phyloP scores from a whole-genome alignment of 176 grass and related monocot genomes.

The Phragmites australis region DNA sequence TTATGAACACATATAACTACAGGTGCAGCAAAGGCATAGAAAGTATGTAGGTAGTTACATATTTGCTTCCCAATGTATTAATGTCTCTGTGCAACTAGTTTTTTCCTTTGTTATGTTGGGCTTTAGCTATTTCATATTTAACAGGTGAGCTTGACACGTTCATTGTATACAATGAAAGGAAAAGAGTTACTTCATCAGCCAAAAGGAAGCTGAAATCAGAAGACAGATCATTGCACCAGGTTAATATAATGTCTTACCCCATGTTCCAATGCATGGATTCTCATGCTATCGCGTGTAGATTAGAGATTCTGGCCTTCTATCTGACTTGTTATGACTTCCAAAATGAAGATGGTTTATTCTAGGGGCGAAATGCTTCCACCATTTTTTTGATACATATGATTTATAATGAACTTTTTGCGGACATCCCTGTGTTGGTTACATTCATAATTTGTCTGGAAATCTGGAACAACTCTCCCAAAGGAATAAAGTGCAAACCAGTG shows the following conservation, averaged over 20 bases:
- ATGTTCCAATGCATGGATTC: neutral
- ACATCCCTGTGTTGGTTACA: neutral
- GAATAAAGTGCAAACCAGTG: neutral
- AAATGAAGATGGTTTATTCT: neutral
- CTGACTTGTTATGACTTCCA: slow-evolving; percentile 3
- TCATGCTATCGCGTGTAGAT: slow-evolving; percentile 2
- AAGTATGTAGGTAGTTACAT: slow-evolving; percentile 71
- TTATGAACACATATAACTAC: slow-evolving; percentile 69
- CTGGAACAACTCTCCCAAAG: neutral
- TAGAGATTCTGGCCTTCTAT: neutral
- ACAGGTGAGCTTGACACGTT: slow-evolving; percentile 82
- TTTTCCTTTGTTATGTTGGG: slow-evolving; percentile 7
- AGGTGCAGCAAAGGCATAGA: slow-evolving; percentile 71
- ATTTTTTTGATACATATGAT: neutral
- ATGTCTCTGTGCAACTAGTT: neutral
- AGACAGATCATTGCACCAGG: slow-evolving; percentile 89
- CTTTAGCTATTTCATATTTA: slow-evolving; percentile 34
- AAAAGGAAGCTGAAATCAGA: slow-evolving; percentile 93
- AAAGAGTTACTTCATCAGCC: slow-evolving; percentile 91
- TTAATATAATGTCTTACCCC: slow-evolving; percentile 13
- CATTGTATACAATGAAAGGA: slow-evolving; percentile 98
- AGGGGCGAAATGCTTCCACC: neutral
- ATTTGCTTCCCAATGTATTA: slow-evolving; percentile 15
- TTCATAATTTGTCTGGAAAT: slow-evolving; percentile 2
- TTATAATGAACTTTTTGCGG: neutral